phyloP scores from a whole-genome alignment of 1,284 basidiomycete genomes.

The Amylostereum areolatum region DNA sequence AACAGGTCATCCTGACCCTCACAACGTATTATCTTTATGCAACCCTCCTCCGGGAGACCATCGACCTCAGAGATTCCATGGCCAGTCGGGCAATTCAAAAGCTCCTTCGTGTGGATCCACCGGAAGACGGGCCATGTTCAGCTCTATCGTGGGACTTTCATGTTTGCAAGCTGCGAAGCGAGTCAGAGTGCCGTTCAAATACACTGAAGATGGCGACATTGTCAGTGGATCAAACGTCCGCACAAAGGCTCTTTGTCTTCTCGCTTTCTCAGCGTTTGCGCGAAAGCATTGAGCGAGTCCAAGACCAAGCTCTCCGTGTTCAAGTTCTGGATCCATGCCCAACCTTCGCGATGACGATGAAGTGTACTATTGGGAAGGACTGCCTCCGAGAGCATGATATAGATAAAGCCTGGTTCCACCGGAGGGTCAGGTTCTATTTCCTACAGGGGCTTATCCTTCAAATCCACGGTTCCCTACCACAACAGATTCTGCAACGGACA shows the following conservation, averaged over 20 bases:
- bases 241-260: not conserved
- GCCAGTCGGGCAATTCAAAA: slow-evolving; percentile 18
- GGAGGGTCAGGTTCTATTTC: not conserved
- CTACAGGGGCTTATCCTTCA: not conserved
- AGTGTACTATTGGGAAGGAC: not conserved
- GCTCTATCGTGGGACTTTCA: slow-evolving; percentile 21
- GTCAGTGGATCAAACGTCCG: no score
- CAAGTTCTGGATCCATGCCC: not conserved
- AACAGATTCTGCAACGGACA: not conserved
- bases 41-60: slow-evolving; percentile 25
- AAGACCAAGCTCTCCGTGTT: not conserved
- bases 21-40: slow-evolving; percentile 30
- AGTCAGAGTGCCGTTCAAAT: not conserved
- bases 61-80: slow-evolving; percentile 21
- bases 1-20: slow-evolving; percentile 24
- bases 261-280: not conserved
- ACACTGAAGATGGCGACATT: not conserved
- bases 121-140: slow-evolving; percentile 22
- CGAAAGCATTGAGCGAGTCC: not conserved
- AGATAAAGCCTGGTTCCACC: not conserved
- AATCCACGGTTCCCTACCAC: not conserved
- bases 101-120: slow-evolving; percentile 32
- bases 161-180: slow-evolving; percentile 4
- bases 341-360: not conserved
- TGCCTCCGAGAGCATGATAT: not conserved